phyloP scores from a whole-genome alignment of 768 basidiomycete genomes.

The Obba rivulosa region DNA sequence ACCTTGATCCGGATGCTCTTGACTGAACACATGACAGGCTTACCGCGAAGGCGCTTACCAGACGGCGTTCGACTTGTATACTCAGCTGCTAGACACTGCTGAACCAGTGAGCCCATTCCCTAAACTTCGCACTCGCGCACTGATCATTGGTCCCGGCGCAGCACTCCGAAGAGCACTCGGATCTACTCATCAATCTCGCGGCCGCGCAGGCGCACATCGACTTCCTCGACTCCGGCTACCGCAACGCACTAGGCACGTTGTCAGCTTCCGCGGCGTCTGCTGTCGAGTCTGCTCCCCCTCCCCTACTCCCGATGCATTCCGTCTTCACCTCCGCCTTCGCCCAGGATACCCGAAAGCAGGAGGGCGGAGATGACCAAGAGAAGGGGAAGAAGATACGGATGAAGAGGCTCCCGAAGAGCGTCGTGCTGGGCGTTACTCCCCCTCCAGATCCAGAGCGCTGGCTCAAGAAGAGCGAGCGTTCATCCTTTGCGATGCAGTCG shows the following conservation, averaged over 20 bases:
- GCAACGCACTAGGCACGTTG: conserved; percentile 56
- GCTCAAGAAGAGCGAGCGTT: conserved; percentile 82
- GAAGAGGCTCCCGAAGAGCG: conserved; percentile 70
- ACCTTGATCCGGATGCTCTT: conserved; percentile 5
- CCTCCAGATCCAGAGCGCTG: conserved; percentile 83
- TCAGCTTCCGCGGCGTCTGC: conserved; percentile 44
- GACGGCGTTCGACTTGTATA: conserved; percentile 71
- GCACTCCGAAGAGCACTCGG: conserved; percentile 85
- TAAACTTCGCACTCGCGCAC: not conserved
- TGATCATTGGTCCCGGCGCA: conserved; percentile 24
- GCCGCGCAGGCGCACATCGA: conserved; percentile 80
- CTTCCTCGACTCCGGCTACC: conserved; percentile 71
- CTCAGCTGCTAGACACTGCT: conserved; percentile 71
- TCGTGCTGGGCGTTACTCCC: conserved; percentile 73
- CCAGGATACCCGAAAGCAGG: conserved; percentile 19
- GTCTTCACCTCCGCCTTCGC: conserved; percentile 2
- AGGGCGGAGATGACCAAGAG: not conserved
- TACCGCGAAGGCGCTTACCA: conserved; percentile 79
- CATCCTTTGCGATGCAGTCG: conserved; percentile 45
- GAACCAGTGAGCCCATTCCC: conserved; percentile 46
- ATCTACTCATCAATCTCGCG: conserved; percentile 79
- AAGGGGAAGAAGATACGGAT: conserved; percentile 44
- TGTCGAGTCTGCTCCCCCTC: conserved; percentile 61
- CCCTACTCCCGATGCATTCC: conserved; percentile 26
- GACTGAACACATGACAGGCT: conserved; percentile 38